These are phyloP conservation scores for Chaetomiaceae sp. DNA, from an alignment of 2,329 filamentous ascomycete genomes.

Conservation along the genomic window DNA sequence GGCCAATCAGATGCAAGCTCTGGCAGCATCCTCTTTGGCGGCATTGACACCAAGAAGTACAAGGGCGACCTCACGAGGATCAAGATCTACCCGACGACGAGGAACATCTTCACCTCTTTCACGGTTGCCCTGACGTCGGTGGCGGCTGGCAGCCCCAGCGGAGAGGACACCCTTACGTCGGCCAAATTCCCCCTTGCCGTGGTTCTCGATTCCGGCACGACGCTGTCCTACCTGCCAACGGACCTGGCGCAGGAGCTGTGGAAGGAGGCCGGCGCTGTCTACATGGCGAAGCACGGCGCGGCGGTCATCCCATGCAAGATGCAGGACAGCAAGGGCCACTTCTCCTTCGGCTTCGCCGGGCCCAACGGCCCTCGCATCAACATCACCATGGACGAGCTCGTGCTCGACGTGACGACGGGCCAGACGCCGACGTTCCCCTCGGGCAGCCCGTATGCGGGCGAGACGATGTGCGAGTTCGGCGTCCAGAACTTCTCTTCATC, in stretches of 20 bases:
- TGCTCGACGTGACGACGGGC: slow-evolving; percentile 40
- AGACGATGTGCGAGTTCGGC: slow-evolving; percentile 49
- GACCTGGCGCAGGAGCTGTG: slow-evolving; percentile 49
- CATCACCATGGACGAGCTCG: slow-evolving; percentile 50
- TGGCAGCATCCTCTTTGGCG: slow-evolving; percentile 71
- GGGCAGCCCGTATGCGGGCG: slow-evolving; percentile 39
- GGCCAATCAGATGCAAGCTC: slow-evolving; percentile 51
- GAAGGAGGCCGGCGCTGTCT: slow-evolving; percentile 49
- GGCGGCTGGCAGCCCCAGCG: slow-evolving; percentile 41
- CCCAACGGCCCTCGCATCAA: slow-evolving; percentile 43
- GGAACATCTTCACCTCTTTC: slow-evolving; percentile 38
- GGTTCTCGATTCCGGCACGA: slow-evolving; percentile 71
- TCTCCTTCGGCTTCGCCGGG: slow-evolving; percentile 50
- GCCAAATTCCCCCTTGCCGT: slow-evolving; percentile 46
- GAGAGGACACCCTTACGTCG: slow-evolving; percentile 42
- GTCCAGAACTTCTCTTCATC: slow-evolving; percentile 43
- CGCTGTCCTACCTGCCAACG: slow-evolving; percentile 62
- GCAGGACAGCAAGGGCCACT: slow-evolving; percentile 39
- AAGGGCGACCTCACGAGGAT: slow-evolving; percentile 56
- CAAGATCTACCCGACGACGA: slow-evolving; percentile 45
- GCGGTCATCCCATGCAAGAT: slow-evolving; percentile 47
- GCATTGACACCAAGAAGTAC: slow-evolving; percentile 72
- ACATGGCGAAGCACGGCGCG: slow-evolving; percentile 31
- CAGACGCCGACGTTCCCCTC: slow-evolving; percentile 31
- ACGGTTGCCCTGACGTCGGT: slow-evolving; percentile 44